Evolutionary conservation across 257 asterid genomes (phyloP).

Genomic region (Ocimum tenuiflorum): DNA sequence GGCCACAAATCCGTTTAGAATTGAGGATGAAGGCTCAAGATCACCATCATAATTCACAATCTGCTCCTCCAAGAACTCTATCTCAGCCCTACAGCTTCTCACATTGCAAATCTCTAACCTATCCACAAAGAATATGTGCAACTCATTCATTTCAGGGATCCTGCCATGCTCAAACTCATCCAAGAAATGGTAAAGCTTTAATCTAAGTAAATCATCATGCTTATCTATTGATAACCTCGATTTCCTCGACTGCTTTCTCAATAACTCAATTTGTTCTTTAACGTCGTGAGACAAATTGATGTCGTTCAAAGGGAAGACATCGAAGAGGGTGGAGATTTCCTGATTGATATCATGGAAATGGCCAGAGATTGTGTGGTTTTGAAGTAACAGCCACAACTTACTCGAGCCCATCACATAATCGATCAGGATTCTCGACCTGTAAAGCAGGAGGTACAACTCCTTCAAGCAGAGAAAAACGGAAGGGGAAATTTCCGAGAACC

Average conservation of each 20-base stretch:
- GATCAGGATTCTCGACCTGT: conserved; percentile 71
- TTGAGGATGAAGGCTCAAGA: conserved; percentile 59
- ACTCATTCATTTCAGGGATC: conserved; percentile 40
- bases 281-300: conserved; percentile 52
- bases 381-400: conserved; percentile 84
- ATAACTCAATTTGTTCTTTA: conserved; percentile 58
- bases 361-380: conserved; percentile 60
- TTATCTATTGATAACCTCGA: conserved; percentile 44
- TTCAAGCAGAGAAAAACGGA: conserved; percentile 66
- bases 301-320: conserved; percentile 61
- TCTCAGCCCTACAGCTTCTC: conserved; percentile 56
- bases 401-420: conserved; percentile 65
- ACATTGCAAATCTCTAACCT: conserved; percentile 48
- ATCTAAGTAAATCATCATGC: conserved; percentile 52
- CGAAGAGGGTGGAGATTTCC: conserved; percentile 79
- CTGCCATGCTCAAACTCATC: conserved; percentile 62
- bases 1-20: conserved; percentile 71
- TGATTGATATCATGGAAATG: conserved; percentile 78
- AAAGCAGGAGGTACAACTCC: conserved; percentile 86
- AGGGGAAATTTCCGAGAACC: conserved; percentile 27
- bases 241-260: conserved; percentile 56
- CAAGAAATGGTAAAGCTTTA: conserved; percentile 57
- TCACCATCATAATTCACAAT: conserved; percentile 74
- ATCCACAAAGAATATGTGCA: conserved; percentile 46
- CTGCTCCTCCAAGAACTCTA: conserved; percentile 89